phyloP scores from a whole-genome alignment of 2,329 filamentous ascomycete species.

The Pezicula carpinea region DNA sequence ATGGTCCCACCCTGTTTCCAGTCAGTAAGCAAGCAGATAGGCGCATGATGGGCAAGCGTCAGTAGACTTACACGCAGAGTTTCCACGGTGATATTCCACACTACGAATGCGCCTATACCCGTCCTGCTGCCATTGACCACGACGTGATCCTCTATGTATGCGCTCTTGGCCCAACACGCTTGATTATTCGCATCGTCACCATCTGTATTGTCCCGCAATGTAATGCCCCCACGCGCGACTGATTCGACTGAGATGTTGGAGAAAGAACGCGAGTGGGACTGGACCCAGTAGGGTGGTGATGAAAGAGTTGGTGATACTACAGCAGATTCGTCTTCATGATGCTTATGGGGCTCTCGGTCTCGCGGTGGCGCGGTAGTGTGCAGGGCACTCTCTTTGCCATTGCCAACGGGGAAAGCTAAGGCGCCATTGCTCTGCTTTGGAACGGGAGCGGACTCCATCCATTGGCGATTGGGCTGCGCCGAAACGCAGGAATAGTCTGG shows the following conservation, averaged over 20 bases:
- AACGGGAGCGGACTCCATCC: slow-evolving; percentile 22
- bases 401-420: not conserved
- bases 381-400: too few relatives aligned
- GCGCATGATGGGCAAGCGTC: not conserved
- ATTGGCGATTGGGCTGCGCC: slow-evolving; percentile 18
- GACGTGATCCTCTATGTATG: slow-evolving; percentile 53
- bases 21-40: slow-evolving; percentile 8
- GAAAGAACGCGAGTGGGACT: slow-evolving; percentile 25
- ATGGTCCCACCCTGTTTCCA: slow-evolving; percentile 51
- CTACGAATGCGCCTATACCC: slow-evolving; percentile 75
- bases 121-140: slow-evolving; percentile 37
- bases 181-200: slow-evolving; percentile 46
- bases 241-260: slow-evolving; percentile 44
- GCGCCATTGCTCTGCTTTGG: slow-evolving; percentile 12
- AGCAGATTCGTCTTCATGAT: slow-evolving; percentile 11
- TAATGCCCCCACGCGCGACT: slow-evolving; percentile 51
- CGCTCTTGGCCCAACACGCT: slow-evolving; percentile 62
- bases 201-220: slow-evolving; percentile 51
- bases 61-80: slow-evolving; percentile 70
- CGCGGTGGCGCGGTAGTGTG: too few relatives aligned
- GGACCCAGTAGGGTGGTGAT: slow-evolving; percentile 37
- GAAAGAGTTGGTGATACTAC: slow-evolving; percentile 22
- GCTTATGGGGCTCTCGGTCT: too few relatives aligned
- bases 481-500: slow-evolving; percentile 3
- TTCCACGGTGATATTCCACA: slow-evolving; percentile 87